A percentile compares a stretch with the other conserved stretches of the same genome.
Conservation (phyloP, 306 rosid species). For the Quercus alba region DNA sequence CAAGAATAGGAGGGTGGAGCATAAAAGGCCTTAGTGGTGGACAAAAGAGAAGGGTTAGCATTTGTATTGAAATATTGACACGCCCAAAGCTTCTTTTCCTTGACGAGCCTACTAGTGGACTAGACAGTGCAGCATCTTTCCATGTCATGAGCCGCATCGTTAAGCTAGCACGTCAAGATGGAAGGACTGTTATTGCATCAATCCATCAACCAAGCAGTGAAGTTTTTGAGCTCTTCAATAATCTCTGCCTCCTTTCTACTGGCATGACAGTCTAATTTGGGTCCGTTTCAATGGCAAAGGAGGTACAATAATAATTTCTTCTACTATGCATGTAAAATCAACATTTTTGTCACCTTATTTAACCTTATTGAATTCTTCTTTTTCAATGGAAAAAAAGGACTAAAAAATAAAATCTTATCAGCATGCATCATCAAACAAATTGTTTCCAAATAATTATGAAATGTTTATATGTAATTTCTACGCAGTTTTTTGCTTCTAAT, state of each 20-base stretch:
- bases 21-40: constrained; percentile 63
- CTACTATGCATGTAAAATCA: not conserved
- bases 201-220: constrained; percentile 76
- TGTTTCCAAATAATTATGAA: not conserved
- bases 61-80: constrained; percentile 67
- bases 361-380: no score
- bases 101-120: constrained; percentile 82
- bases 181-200: constrained; percentile 56
- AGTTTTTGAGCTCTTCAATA: constrained; percentile 53
- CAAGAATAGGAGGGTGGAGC: constrained; percentile 64
- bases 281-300: constrained; percentile 26
- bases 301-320: not conserved
- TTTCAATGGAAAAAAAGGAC: no score
- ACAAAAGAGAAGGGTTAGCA: constrained; percentile 66
- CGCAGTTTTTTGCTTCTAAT: constrained; percentile 62
- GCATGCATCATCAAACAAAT: not conserved
- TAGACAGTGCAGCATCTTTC: constrained; percentile 73
- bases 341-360: no score
- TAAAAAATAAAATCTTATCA: not conserved
- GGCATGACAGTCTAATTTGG: constrained; percentile 38
- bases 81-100: constrained; percentile 63
- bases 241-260: constrained; percentile 39
- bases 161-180: constrained; percentile 34
- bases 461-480: not conserved
- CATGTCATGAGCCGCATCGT: constrained; percentile 62